phyloP scores from a whole-genome alignment of 768 basidiomycete genomes.

The Termitomyces eurrhizus region DNA sequence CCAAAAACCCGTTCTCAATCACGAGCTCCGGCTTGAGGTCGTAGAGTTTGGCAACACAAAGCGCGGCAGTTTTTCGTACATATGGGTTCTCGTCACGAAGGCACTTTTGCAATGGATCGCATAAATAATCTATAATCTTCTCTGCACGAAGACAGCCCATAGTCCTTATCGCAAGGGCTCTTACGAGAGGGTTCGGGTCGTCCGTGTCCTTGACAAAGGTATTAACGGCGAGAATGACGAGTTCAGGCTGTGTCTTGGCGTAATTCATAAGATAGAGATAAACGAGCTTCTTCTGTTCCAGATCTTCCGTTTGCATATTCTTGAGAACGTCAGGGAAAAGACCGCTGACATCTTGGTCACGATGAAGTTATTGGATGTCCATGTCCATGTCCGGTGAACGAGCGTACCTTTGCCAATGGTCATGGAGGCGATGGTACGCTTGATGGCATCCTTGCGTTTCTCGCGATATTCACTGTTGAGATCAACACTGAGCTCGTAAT shows the following conservation, averaged over 20 bases:
- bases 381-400: neutral
- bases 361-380: slow-evolving; percentile 6
- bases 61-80: slow-evolving; percentile 94
- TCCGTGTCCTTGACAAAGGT: slow-evolving; percentile 98
- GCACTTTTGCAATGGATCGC: slow-evolving; percentile 88
- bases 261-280: slow-evolving; percentile 99
- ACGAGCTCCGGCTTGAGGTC: slow-evolving; percentile 96
- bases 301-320: slow-evolving; percentile 99
- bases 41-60: slow-evolving; percentile 96
- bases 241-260: slow-evolving; percentile 97
- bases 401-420: slow-evolving; percentile 92
- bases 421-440: slow-evolving; percentile 96
- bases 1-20: slow-evolving; percentile 91
- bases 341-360: slow-evolving; percentile 72
- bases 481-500: slow-evolving; percentile 95
- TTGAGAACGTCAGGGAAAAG: slow-evolving; percentile 98
- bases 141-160: slow-evolving; percentile 98
- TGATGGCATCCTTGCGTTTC: slow-evolving; percentile 97
- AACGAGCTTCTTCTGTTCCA: slow-evolving; percentile 99
- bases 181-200: slow-evolving; percentile 93
- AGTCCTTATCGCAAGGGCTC: slow-evolving; percentile 94
- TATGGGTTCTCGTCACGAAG: slow-evolving; percentile 96
- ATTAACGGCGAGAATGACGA: slow-evolving; percentile 98
- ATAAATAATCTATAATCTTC: slow-evolving; percentile 99
- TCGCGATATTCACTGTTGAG: slow-evolving; percentile 96